Conservation (phyloP, 768 basidiomycete genomes). For the Tricholoma furcatifolium region DNA sequence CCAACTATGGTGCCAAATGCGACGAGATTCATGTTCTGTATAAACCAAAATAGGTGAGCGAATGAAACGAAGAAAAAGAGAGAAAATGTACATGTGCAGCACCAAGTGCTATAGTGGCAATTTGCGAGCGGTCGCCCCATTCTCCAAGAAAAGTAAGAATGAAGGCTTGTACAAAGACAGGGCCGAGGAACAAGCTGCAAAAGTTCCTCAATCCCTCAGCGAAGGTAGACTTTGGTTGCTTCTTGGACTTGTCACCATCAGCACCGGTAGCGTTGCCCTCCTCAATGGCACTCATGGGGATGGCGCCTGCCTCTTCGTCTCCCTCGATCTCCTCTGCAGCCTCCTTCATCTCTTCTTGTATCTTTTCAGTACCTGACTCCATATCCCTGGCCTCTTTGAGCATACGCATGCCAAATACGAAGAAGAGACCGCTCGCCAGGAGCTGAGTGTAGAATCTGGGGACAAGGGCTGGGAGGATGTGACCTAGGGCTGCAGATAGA, state of each 20-base stretch:
- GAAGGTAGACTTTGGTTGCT: conserved; percentile 24
- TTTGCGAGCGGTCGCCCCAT: conserved; percentile 98
- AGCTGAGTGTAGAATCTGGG: conserved; percentile 71
- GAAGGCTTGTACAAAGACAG: conserved; percentile 95
- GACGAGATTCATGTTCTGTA: conserved; percentile 88
- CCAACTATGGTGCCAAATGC: conserved; percentile 88
- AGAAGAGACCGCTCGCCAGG: conserved; percentile 78
- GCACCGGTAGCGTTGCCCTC: conserved; percentile 42
- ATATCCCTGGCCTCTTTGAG: conserved; percentile 80
- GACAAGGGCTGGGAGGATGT: conserved; percentile 81
- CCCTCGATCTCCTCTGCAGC: conserved; percentile 94
- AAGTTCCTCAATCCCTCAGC: conserved; percentile 77
- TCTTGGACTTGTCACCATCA: conserved; percentile 16
- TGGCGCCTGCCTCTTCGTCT: conserved; percentile 52
- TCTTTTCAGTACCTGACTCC: conserved; percentile 75
- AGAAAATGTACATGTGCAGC: conserved; percentile 80
- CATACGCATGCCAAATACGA: conserved; percentile 92
- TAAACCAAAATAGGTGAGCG: background rate
- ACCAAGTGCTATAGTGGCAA: conserved; percentile 93
- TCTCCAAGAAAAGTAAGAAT: conserved; percentile 97
- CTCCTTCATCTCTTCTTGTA: conserved; percentile 93
- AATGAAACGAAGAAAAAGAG: background rate
- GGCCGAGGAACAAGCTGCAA: conserved; percentile 78
- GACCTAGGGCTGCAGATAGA: conserved; percentile 91
- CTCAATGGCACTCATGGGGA: conserved; percentile 77